Evolutionary conservation across 306 rosid species (phyloP).

Genomic region (Vigna reflexopilosa): DNA sequence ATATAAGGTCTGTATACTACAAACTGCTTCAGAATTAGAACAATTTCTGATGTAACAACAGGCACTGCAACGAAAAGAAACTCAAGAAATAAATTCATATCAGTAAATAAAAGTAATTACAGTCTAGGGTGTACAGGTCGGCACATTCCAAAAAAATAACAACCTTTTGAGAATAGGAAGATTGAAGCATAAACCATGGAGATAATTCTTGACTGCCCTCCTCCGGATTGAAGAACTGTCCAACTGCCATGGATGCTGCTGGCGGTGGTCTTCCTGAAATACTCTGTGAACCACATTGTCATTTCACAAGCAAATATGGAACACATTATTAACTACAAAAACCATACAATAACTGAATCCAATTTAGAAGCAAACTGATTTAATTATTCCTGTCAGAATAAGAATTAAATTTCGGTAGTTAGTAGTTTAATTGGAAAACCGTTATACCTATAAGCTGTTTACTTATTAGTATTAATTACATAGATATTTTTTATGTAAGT

Average conservation of each 20-base stretch:
- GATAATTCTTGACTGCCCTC: constrained; percentile 80
- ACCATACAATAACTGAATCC: constrained; percentile 22
- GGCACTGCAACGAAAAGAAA: constrained; percentile 35
- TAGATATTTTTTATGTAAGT: too few relatives aligned
- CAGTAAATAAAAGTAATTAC: background rate
- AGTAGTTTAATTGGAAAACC: too few relatives aligned
- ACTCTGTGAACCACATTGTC: constrained; percentile 72
- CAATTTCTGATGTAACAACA: constrained; percentile 18
- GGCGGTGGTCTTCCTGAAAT: constrained; percentile 99
- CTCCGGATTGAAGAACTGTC: constrained; percentile 92
- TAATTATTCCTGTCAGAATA: background rate
- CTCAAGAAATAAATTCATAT: constrained; percentile 39
- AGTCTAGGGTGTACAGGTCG: constrained; percentile 1
- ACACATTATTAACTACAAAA: background rate
- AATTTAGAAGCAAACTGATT: constrained; percentile 12
- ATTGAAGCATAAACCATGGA: constrained; percentile 77
- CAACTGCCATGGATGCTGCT: constrained; percentile 99
- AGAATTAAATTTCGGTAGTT: too few relatives aligned
- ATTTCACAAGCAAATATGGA: constrained; percentile 44
- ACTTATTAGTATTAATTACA: too few relatives aligned
- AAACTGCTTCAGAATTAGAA: constrained; percentile 27
- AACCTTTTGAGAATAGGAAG: constrained; percentile 79
- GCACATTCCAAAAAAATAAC: constrained; percentile 44
- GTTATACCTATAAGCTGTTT: too few relatives aligned
- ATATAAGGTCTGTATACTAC: constrained; percentile 27